phyloP scores from a whole-genome alignment of 2,329 filamentous ascomycete species.

The Oidium heveae region DNA sequence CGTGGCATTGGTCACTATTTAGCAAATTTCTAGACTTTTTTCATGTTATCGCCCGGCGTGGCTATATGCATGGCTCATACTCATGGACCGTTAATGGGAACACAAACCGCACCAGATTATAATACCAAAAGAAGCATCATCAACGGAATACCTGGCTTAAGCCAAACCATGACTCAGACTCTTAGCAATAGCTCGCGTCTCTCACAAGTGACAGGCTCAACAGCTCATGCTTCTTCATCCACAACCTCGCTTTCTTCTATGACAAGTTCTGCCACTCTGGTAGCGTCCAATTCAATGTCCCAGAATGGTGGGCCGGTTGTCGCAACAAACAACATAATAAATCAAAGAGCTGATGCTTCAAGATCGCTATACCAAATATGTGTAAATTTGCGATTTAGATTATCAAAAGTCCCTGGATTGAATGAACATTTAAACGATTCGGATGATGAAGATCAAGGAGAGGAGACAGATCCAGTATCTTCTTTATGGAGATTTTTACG shows the following conservation, averaged over 20 bases:
- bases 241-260: constrained; percentile 13
- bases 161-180: constrained; percentile 14
- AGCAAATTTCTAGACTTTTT: constrained; percentile 2
- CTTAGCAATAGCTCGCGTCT: constrained; percentile 20
- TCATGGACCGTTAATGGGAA: constrained; percentile 13
- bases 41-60: constrained; percentile 12
- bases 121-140: constrained; percentile 5
- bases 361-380: constrained; percentile 91
- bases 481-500: constrained; percentile 74
- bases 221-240: constrained; percentile 20
- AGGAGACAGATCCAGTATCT: constrained; percentile 58
- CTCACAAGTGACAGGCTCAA: constrained; percentile 38
- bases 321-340: constrained; percentile 85
- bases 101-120: constrained; percentile 13
- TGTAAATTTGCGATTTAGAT: constrained; percentile 54
- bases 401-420: constrained; percentile 66
- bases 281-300: constrained; percentile 13
- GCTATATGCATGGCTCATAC: constrained; percentile 11
- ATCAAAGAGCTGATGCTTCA: constrained; percentile 79
- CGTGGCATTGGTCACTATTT: constrained; percentile 2
- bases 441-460: constrained; percentile 38
- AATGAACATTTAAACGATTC: constrained; percentile 49
- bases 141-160: constrained; percentile 7
- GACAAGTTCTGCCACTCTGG: constrained; percentile 13
- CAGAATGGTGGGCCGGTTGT: constrained; percentile 35